Base-by-base conservation (phyloP, 192 early-diverging fungal species). In the Podila epicladia region DNA sequence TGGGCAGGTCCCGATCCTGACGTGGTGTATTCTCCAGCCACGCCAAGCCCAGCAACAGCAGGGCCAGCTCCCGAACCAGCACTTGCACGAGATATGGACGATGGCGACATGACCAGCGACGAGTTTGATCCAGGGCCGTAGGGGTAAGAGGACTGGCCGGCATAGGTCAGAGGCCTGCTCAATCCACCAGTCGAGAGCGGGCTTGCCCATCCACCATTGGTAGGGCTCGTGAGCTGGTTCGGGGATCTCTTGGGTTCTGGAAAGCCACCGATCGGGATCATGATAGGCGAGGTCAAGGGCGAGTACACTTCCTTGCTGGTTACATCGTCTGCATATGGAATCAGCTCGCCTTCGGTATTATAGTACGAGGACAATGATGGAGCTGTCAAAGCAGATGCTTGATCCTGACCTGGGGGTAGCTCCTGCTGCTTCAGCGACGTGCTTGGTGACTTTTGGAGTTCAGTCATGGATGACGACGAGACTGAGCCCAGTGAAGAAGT, bases 291-390 rank as follows among this genome's bases (percentile, higher is more conserved):
- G 0, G 77, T 80, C 57, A 80, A 60, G 0, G 77, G 77, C n/a
- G 77, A 69, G 35, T 80, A 80, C 6, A 73, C 29, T 33, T 80
- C 77, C 38, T 80, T 80, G 60, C 77, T 80, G 55, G 62, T 69
- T 22, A 71, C 65, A 45, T 72, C 77, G 53, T 80, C 77, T 0
- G 77, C 77, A 62, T 60, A 73, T 0, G 77, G 77, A 17, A 80
- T 80, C 5, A 61, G 55, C 0, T 33, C 58, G 37, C 75, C 75
- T 12, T 67, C 65, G 17, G 55, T 20, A 12, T 58, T 71, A 55
- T 70, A 63, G 1, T 61, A 61, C 2, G 55, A 13, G 17, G 73
- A 61, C 33, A 61, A 48, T 3, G 22, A 1, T 11, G 2, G 35
- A 12, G 13, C 31, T 7, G 35, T 22, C 9, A 45, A 57, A 1